These are phyloP conservation scores for Aspergillus sparsus DNA, from an alignment of 495 filamentous ascomycete species.

Conservation along the genomic window DNA sequence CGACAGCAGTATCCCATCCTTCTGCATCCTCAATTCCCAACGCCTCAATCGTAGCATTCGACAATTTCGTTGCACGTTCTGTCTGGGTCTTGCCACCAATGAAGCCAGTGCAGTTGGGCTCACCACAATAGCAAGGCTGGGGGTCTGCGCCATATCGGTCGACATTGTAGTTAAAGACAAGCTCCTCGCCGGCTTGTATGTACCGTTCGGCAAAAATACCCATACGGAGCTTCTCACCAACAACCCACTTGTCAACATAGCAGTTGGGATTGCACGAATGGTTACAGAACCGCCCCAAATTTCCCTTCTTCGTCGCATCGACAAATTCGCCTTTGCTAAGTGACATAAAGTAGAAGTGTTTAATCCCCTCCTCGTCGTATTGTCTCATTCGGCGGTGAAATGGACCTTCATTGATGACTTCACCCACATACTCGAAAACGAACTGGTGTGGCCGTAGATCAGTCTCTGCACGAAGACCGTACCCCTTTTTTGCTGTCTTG, in stretches of 20 bases:
- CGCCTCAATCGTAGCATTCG: slow-evolving; percentile 87
- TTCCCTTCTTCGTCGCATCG: slow-evolving; percentile 95
- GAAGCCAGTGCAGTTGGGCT: slow-evolving; percentile 92
- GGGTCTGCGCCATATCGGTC: slow-evolving; percentile 97
- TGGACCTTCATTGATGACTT: slow-evolving; percentile 89
- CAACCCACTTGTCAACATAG: slow-evolving; percentile 99
- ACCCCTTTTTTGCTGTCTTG: slow-evolving; percentile 96
- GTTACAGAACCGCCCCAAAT: slow-evolving; percentile 96
- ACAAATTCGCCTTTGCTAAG: slow-evolving; percentile 95
- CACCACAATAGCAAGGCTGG: slow-evolving; percentile 94
- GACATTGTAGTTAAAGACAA: slow-evolving; percentile 99
- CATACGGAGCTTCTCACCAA: slow-evolving; percentile 98
- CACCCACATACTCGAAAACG: slow-evolving; percentile 97
- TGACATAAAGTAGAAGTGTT: slow-evolving; percentile 99
- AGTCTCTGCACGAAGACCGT: slow-evolving; percentile 79
- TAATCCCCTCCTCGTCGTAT: slow-evolving; percentile 94
- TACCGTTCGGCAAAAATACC: slow-evolving; percentile 92
- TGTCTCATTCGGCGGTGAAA: slow-evolving; percentile 87
- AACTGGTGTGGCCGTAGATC: slow-evolving; percentile 81
- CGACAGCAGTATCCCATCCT: slow-evolving; percentile 84
- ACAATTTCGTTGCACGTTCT: slow-evolving; percentile 88
- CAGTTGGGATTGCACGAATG: slow-evolving; percentile 99
- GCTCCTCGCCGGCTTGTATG: slow-evolving; percentile 86
- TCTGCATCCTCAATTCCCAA: slow-evolving; percentile 94
- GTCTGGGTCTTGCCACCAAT: slow-evolving; percentile 98